phyloP scores from a whole-genome alignment of 2,329 filamentous ascomycete species.

The Colletotrichum caudatum region DNA sequence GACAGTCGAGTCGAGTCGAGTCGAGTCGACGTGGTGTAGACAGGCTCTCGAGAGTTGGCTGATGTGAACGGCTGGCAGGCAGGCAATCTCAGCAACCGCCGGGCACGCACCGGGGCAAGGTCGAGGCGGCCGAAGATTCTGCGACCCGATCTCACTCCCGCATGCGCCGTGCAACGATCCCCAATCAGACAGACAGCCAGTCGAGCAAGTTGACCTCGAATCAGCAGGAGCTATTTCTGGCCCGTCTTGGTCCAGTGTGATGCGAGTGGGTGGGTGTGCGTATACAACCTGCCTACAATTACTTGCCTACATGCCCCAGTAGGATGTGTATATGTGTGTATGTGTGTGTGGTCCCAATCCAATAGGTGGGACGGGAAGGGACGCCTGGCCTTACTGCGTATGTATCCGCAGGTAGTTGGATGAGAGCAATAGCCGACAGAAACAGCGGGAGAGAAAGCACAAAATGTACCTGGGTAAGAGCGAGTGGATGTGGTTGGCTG shows the following conservation, averaged over 20 bases:
- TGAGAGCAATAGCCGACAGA: conserved; percentile 4
- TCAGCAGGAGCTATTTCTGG: conserved; percentile 39
- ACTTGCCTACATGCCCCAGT: not conserved
- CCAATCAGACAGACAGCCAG: conserved; percentile 20
- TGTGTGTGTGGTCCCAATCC: conserved; percentile 11
- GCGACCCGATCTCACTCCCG: conserved; percentile 42
- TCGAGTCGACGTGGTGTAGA: conserved; percentile 3
- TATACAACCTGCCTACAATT: too few relatives aligned
- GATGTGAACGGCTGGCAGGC: conserved; percentile 30
- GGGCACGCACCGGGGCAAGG: conserved; percentile 18
- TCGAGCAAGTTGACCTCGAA: conserved; percentile 4
- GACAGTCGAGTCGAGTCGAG: too few relatives aligned
- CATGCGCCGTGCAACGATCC: conserved; percentile 37
- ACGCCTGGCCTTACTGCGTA: conserved; percentile 31
- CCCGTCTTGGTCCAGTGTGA: conserved; percentile 21
- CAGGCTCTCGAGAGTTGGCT: conserved; percentile 2
- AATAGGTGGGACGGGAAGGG: conserved; percentile 37
- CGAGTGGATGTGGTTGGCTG: conserved; percentile 20
- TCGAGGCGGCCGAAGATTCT: conserved; percentile 35
- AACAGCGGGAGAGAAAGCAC: not conserved
- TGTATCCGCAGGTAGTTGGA: conserved; percentile 4
- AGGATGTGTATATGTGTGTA: not conserved
- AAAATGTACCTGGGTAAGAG: not conserved
- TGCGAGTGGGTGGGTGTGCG: not conserved
- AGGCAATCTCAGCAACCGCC: conserved; percentile 41